phyloP scores from a whole-genome alignment of 2,329 filamentous ascomycete genomes.

The Alternaria alternata region DNA sequence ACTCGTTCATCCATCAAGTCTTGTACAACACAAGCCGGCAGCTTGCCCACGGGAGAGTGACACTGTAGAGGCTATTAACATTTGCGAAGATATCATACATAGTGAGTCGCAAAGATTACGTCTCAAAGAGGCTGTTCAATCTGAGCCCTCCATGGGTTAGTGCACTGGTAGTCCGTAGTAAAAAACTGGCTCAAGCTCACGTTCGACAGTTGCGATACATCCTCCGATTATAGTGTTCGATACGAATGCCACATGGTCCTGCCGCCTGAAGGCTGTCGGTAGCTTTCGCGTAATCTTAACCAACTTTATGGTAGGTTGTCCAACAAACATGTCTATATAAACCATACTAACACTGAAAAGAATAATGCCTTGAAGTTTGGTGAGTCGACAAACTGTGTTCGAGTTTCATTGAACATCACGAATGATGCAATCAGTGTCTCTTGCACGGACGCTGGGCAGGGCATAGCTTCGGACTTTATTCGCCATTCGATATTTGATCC shows the following conservation, averaged over 20 bases:
- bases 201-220: neutral
- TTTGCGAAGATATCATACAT: constrained; percentile 12
- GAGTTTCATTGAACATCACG: constrained; percentile 8
- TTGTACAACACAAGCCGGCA: neutral
- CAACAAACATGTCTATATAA: too few species aligned
- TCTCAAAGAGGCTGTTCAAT: constrained; percentile 8
- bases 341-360: neutral
- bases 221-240: constrained; percentile 9
- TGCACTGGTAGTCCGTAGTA: neutral
- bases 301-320: constrained; percentile 8
- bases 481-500: constrained; percentile 13
- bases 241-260: constrained; percentile 5
- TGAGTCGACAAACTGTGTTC: constrained; percentile 2
- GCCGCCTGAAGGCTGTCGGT: constrained; percentile 6
- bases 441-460: constrained; percentile 8
- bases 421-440: neutral
- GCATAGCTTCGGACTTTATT: constrained; percentile 8
- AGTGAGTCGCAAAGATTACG: constrained; percentile 4
- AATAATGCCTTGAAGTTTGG: constrained; percentile 14
- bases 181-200: neutral
- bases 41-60: neutral
- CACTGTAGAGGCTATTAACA: neutral
- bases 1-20: constrained; percentile 2
- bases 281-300: constrained; percentile 13
- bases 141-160: neutral